A percentile compares a stretch with the other conserved stretches of the same genome.
phyloP scores from a whole-genome alignment of 352 stramenopile genomes.

The Phytophthora macrochlamydospora region DNA sequence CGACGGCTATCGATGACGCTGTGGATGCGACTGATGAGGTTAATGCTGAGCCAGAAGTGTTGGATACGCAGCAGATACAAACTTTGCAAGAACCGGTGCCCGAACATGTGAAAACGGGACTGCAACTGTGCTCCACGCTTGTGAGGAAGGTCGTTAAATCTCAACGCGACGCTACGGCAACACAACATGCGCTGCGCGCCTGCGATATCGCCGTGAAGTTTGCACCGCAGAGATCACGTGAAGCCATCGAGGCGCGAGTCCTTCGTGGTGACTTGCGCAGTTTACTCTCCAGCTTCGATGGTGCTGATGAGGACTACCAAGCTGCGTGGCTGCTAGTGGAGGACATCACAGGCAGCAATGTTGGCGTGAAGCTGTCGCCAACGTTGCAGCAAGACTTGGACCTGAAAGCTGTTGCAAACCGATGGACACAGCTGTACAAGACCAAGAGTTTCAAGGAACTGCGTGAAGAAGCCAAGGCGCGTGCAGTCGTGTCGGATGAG shows the following conservation, averaged over 20 bases:
- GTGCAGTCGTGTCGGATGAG: background rate
- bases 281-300: conserved; percentile 43
- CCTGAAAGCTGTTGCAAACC: conserved; percentile 52
- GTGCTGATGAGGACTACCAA: conserved; percentile 55
- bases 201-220: conserved; percentile 56
- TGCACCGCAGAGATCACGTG: conserved; percentile 23
- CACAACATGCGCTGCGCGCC: conserved; percentile 39
- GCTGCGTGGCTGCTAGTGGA: conserved; percentile 19
- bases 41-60: background rate
- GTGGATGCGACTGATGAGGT: background rate
- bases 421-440: conserved; percentile 58
- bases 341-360: background rate
- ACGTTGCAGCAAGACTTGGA: conserved; percentile 33
- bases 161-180: conserved; percentile 39
- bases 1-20: conserved; percentile 5
- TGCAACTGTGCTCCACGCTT: conserved; percentile 48
- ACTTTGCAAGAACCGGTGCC: conserved; percentile 5
- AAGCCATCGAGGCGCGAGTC: conserved; percentile 45
- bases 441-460: conserved; percentile 49
- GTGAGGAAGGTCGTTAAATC: conserved; percentile 47
- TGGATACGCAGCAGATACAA: background rate
- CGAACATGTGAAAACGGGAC: conserved; percentile 35
- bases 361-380: background rate
- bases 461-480: conserved; percentile 34
- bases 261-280: conserved; percentile 63